Evolutionary conservation across 2,329 filamentous ascomycete genomes (phyloP), one percentile per base, ranked within the genome.

Genomic region (Botrytis cinerea): DNA sequence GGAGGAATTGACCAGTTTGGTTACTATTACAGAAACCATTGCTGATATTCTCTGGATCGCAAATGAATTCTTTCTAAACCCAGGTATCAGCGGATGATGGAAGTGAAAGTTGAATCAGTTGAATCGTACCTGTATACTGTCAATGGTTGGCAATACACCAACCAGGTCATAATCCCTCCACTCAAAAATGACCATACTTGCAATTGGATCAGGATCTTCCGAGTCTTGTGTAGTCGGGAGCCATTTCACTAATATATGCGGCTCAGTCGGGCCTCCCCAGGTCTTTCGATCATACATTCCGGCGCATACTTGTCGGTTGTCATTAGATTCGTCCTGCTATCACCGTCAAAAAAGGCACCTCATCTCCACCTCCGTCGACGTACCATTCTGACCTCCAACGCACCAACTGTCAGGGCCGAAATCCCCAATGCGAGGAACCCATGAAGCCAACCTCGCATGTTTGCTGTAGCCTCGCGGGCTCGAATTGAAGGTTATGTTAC

Each of bases 241-340:
- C 80, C 97, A 97, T 81, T 93, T 94, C 82, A 94, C 88, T 78
- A 92, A 87, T 82, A 98, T 97, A 84, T 94, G 97, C 32, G 95
- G 95, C 78, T 98, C 93, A 74, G 94, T 88, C 51, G 90, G 88
- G 74, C 95, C 95, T 78, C 94, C 94, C 95, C 95, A 98, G 69
- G 92, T 88, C 80, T 90, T 92, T 81, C 90, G 91, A 84, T 93
- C 95, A 85, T 98, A 98, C 95, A 98, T 98, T 84, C 95, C 89
- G 73, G 88, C 86, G 85, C 95, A 98, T 88, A 92, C 89, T 84
- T 97, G 93, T 80, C 90, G 87, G 80, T 95, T 92, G 51, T 91
- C 88, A 70, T 93, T 89, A 72, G 90, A 89, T 81, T 96, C 87
- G 82, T 93, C 91, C 93, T 97, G 73, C 71, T 73, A 61, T 69